phyloP scores from a whole-genome alignment of 1,139 yeast species.

The Pichia sp. region DNA sequence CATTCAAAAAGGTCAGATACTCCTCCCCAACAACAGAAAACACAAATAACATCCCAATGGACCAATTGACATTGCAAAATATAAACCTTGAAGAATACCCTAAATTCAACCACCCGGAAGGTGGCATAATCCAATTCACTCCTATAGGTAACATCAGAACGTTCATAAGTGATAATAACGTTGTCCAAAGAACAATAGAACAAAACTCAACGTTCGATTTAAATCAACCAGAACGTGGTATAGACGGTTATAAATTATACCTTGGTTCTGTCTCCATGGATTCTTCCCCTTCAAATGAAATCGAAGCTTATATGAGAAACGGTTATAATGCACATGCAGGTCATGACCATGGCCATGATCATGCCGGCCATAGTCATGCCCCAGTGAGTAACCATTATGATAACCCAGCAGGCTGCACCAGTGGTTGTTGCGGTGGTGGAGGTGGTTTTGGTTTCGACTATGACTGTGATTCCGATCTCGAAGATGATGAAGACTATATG shows the following conservation, averaged over 20 bases:
- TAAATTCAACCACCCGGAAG: constrained; percentile 60
- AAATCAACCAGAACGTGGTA: constrained; percentile 31
- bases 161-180: constrained; percentile 30
- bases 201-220: constrained; percentile 33
- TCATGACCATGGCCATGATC: too few relatives aligned
- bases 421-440: constrained; percentile 12
- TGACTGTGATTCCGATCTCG: constrained; percentile 29
- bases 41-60: constrained; percentile 9
- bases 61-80: constrained; percentile 26
- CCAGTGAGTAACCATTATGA: constrained; percentile 17
- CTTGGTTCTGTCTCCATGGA: constrained; percentile 25
- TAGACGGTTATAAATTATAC: constrained; percentile 34
- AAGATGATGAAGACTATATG: constrained; percentile 22
- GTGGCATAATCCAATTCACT: constrained; percentile 61
- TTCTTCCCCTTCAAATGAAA: constrained; percentile 37
- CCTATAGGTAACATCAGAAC: constrained; percentile 54
- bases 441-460: constrained; percentile 18
- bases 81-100: constrained; percentile 51
- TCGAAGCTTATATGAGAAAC: constrained; percentile 39
- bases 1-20: constrained; percentile 30
- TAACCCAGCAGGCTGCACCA: constrained; percentile 17
- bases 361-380: neutral
- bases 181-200: constrained; percentile 30
- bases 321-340: constrained; percentile 30
- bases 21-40: neutral